phyloP scores from a whole-genome alignment of 2,329 filamentous ascomycete genomes.

The Exophiala oligosperma region DNA sequence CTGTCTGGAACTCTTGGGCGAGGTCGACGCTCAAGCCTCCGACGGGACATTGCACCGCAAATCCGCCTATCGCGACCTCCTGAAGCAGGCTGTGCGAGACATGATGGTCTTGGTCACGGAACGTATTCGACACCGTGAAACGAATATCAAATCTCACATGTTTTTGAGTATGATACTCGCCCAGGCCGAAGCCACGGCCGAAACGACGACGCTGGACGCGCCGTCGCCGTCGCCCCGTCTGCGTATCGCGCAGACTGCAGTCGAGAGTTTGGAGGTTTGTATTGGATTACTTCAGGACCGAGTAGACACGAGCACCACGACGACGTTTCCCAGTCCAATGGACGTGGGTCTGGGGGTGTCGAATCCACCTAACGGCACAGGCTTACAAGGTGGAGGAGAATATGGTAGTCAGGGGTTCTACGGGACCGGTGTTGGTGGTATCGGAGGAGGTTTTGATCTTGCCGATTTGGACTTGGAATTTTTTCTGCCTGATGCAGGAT shows the following conservation, averaged over 20 bases:
- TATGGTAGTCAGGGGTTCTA: too few species aligned
- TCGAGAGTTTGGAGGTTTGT: slow-evolving; percentile 26
- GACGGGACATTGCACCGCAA: slow-evolving; percentile 15
- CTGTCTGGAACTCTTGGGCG: slow-evolving; percentile 48
- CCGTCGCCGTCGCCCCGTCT: slow-evolving; percentile 50
- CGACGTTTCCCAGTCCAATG: neutral
- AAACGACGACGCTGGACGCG: slow-evolving; percentile 11
- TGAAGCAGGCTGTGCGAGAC: slow-evolving; percentile 26
- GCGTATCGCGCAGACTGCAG: slow-evolving; percentile 23
- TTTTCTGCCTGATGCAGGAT: neutral
- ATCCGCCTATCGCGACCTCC: slow-evolving; percentile 14
- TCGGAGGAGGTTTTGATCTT: neutral
- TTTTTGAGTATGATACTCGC: slow-evolving; percentile 32
- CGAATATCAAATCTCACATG: slow-evolving; percentile 35
- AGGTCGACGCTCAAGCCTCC: slow-evolving; percentile 35
- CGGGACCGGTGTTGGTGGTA: neutral
- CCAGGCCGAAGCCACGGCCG: slow-evolving; percentile 25
- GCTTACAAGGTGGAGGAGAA: too few species aligned
- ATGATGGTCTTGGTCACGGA: slow-evolving; percentile 29
- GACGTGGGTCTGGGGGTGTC: neutral
- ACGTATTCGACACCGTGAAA: slow-evolving; percentile 34
- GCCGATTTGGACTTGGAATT: slow-evolving; percentile 1
- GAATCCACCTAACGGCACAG: too few species aligned
- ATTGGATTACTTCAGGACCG: slow-evolving; percentile 7
- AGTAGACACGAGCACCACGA: neutral